Percentiles rank a stretch among this genome's conserved stretches.
These are phyloP conservation scores for Sindora glabra DNA, from an alignment of 306 rosid genomes.

Conservation along the genomic window DNA sequence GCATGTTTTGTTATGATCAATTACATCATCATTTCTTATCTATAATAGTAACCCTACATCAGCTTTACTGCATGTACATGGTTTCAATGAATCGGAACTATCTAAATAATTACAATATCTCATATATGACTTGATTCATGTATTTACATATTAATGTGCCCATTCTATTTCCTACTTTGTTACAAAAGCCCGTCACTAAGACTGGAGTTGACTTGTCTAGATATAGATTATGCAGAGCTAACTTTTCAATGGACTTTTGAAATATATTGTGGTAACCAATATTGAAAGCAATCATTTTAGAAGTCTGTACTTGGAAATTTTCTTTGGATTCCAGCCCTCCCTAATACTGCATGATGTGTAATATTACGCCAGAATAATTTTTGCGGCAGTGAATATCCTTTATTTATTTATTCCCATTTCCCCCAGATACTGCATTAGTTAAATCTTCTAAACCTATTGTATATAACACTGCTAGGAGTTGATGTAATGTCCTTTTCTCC, in stretches of 20 bases:
- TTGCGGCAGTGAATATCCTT: not conserved
- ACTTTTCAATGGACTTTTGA: not conserved
- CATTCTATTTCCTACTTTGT: not conserved
- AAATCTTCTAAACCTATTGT: slow-evolving; percentile 14
- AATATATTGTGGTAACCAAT: not conserved
- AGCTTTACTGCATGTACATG: not conserved
- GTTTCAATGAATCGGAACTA: not conserved
- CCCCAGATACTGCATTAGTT: not conserved
- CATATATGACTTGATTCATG: not conserved
- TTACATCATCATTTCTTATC: not conserved
- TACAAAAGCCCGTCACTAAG: not conserved
- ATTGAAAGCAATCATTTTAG: not conserved
- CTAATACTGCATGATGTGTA: not conserved
- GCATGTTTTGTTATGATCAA: not conserved
- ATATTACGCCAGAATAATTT: not conserved
- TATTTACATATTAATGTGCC: not conserved
- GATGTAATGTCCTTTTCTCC: slow-evolving; percentile 1
- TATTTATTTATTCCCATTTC: not conserved
- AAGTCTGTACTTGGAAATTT: no score
- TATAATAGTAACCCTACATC: not conserved
- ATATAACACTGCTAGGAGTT: not conserved
- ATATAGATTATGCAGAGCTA: not conserved
- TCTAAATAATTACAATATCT: not conserved
- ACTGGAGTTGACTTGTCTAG: not conserved
- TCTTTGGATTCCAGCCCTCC: not conserved